Evolutionary conservation across 305 asterid genomes (phyloP).

Genomic region (Euphrasia arctica): DNA sequence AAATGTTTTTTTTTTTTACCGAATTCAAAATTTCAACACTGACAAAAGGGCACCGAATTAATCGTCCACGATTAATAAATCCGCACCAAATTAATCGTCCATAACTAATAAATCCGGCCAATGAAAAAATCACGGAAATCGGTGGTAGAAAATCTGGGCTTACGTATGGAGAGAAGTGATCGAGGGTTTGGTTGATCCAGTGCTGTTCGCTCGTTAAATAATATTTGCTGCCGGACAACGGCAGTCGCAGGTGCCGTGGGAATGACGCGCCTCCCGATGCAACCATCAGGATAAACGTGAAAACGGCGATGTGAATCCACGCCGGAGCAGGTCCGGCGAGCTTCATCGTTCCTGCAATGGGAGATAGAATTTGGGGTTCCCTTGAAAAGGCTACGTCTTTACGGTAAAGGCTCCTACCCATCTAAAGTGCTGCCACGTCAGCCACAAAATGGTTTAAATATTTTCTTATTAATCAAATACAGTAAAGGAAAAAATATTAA

Average conservation of each 20-base stretch:
- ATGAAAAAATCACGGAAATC: neutral
- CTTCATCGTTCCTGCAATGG: slow-evolving; percentile 28
- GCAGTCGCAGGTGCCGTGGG: slow-evolving; percentile 39
- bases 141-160: neutral
- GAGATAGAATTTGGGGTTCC: neutral
- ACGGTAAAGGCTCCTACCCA: neutral
- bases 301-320: slow-evolving; percentile 15
- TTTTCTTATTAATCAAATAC: no score
- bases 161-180: slow-evolving; percentile 95
- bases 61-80: no score
- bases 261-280: slow-evolving; percentile 29
- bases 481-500: no score
- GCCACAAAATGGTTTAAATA: no score
- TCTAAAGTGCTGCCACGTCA: no score
- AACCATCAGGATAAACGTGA: slow-evolving; percentile 18
- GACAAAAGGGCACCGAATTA: neutral
- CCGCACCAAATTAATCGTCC: slow-evolving; percentile 14
- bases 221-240: slow-evolving; percentile 32
- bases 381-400: neutral
- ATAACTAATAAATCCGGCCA: neutral
- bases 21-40: neutral
- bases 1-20: no score
- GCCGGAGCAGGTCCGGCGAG: slow-evolving; percentile 23
- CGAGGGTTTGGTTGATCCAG: slow-evolving; percentile 89
- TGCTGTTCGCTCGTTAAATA: slow-evolving; percentile 58